Base-by-base conservation (phyloP, 345 rosid species). In the Eucalyptus cloeziana region DNA sequence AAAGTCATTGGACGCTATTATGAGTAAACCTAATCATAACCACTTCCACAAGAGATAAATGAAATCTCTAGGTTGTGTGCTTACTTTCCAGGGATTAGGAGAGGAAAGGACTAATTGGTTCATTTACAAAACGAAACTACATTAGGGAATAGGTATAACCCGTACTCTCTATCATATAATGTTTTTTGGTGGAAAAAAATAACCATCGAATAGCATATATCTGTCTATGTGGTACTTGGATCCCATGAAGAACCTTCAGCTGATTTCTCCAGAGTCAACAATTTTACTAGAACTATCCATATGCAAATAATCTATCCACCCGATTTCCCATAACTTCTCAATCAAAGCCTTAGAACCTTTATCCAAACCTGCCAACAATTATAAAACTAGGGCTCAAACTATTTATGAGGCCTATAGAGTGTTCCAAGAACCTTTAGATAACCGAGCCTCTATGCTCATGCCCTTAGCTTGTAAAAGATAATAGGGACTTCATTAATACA, bases 361-460 rank as follows among this genome's bases (percentile, higher is more conserved):
- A 14, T 64, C 21, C 76, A 64, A 64, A 64, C 21, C 16, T 13
- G 16, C 51, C 16, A 49, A 49, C 2, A 49, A 49, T 49, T 49
- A 49, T 2, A 49, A 13, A 13, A 50, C 0, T 50, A 50, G 52
- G 19, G 52, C 52, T 50, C 19, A 50, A 50, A 15, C 7, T 0
- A 50, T 50, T 50, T 15, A 15, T 15, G 52, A 52, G 25, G 4
- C 58, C 21, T 0, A 10, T 22, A 54, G 5, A 0, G 10, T 1
- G 0, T 54, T 8, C 1, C 10, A 54, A 0, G 25, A 22, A 8
- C 0, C 10, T 54, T 22, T 4, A 54, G 2, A 8, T 8, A 54
- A 54, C 24, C 1, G 10, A 21, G 25, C 5, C 25, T 54, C 2
- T 54, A 54, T 8, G 52, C 19, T 15, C 0, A 17, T 2, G 7